These are phyloP conservation scores for Coleophoma crateriformis DNA, from an alignment of 2,329 filamentous ascomycete genomes.

Conservation along the genomic window DNA sequence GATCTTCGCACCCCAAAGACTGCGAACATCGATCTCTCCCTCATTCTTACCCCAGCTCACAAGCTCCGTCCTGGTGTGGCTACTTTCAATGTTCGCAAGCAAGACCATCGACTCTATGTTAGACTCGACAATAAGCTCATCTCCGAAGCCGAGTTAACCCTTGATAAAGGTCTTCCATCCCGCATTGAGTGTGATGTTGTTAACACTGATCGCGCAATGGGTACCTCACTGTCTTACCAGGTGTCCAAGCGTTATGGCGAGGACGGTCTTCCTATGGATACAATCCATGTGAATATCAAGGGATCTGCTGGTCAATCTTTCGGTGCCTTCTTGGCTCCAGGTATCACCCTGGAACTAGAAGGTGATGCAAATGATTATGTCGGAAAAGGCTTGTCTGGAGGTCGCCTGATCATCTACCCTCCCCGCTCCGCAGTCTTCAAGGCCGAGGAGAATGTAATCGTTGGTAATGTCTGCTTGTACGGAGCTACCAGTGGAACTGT, in stretches of 20 bases:
- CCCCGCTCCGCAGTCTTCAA: conserved; percentile 88
- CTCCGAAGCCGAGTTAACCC: conserved; percentile 86
- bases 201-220: conserved; percentile 92
- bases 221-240: conserved; percentile 91
- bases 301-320: conserved; percentile 96
- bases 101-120: conserved; percentile 89
- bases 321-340: conserved; percentile 86
- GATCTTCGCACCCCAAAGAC: conserved; percentile 87
- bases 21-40: conserved; percentile 84
- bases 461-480: conserved; percentile 93
- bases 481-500: conserved; percentile 86
- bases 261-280: conserved; percentile 82
- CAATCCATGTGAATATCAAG: conserved; percentile 93
- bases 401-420: conserved; percentile 88
- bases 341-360: conserved; percentile 91
- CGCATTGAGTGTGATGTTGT: conserved; percentile 94
- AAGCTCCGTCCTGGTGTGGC: conserved; percentile 90
- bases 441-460: conserved; percentile 90
- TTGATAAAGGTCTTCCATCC: conserved; percentile 90
- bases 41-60: conserved; percentile 93
- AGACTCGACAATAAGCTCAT: conserved; percentile 97
- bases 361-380: conserved; percentile 97
- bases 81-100: conserved; percentile 96
- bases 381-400: conserved; percentile 90
- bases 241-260: conserved; percentile 91